A percentile compares a stretch with the other conserved stretches of the same genome.
phyloP scores from a whole-genome alignment of 1,139 yeast genomes.

The Pichia norvegensis region DNA sequence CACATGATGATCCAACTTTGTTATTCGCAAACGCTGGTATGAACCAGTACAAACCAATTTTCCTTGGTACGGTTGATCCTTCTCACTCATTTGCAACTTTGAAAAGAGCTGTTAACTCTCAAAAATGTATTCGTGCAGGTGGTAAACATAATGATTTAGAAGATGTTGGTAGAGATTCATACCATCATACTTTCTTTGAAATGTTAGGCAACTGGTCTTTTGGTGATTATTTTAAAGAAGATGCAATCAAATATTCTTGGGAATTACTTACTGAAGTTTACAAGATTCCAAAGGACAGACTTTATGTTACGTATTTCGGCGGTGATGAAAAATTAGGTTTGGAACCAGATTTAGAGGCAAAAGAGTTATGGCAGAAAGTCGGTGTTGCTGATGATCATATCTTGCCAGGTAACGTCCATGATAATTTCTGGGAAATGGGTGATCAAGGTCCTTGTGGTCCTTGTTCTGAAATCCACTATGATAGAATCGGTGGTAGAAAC shows the following conservation, averaged over 20 bases:
- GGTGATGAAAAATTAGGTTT: slow-evolving; percentile 83
- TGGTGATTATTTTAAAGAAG: slow-evolving; percentile 95
- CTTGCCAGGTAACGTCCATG: slow-evolving; percentile 81
- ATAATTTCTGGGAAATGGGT: slow-evolving; percentile 99
- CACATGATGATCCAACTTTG: slow-evolving; percentile 95
- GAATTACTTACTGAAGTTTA: slow-evolving; percentile 79
- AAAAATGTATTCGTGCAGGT: slow-evolving; percentile 98
- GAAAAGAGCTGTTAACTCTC: slow-evolving; percentile 90
- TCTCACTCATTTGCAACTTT: slow-evolving; percentile 74
- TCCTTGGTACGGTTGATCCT: slow-evolving; percentile 95
- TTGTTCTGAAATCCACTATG: slow-evolving; percentile 95
- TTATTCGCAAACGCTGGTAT: slow-evolving; percentile 96
- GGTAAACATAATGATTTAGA: slow-evolving; percentile 98
- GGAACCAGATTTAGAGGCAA: slow-evolving; percentile 91
- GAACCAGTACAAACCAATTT: slow-evolving; percentile 97
- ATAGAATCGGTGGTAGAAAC: slow-evolving; percentile 95
- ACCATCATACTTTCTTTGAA: slow-evolving; percentile 97
- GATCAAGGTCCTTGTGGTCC: slow-evolving; percentile 99
- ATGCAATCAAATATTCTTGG: slow-evolving; percentile 87
- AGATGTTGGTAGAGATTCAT: slow-evolving; percentile 95
- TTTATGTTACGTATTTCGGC: slow-evolving; percentile 92
- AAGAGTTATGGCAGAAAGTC: slow-evolving; percentile 70
- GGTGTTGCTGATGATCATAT: slow-evolving; percentile 93
- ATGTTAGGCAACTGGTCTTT: slow-evolving; percentile 99
- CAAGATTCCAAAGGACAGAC: slow-evolving; percentile 66